Percentiles rank a stretch among this genome's conserved stretches.
Conservation (phyloP, 768 basidiomycete genomes). For the Tricholoma sp. region DNA sequence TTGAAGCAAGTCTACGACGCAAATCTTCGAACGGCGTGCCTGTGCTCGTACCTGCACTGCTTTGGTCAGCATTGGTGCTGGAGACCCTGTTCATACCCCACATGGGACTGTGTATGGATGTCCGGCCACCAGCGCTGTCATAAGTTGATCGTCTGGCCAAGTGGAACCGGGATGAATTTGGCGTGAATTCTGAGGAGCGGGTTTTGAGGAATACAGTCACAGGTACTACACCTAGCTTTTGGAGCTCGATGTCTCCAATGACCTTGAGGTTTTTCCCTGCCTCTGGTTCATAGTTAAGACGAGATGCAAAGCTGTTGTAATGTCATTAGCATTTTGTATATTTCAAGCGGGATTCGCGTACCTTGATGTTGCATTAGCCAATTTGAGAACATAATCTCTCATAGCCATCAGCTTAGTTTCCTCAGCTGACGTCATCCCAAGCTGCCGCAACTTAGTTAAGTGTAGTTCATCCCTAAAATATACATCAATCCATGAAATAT, state of each 20-base stretch:
- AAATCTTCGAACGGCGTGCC: conserved; percentile 75
- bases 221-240: conserved; percentile 84
- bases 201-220: conserved; percentile 84
- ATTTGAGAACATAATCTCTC: conserved; percentile 82
- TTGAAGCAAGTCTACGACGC: conserved; percentile 65
- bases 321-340: not conserved
- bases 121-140: conserved; percentile 26
- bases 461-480: conserved; percentile 68
- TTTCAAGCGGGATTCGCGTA: conserved; percentile 22
- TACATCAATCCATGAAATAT: conserved; percentile 1
- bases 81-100: conserved; percentile 32
- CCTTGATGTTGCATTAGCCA: conserved; percentile 78
- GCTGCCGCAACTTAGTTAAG: conserved; percentile 71
- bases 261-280: conserved; percentile 58
- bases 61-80: conserved; percentile 42
- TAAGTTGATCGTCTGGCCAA: conserved; percentile 36
- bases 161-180: conserved; percentile 34
- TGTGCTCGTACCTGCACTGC: conserved; percentile 37
- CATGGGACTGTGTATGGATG: conserved; percentile 46
- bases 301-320: conserved; percentile 54
- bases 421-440: conserved; percentile 80
- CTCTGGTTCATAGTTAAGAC: conserved; percentile 58
- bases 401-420: conserved; percentile 85
- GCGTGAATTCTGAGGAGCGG: conserved; percentile 36
- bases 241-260: conserved; percentile 68